Percentiles rank a stretch among this genome's conserved stretches.
Conservation (phyloP, 2,329 filamentous ascomycete species). For the Cordyceps cateniannulata region DNA sequence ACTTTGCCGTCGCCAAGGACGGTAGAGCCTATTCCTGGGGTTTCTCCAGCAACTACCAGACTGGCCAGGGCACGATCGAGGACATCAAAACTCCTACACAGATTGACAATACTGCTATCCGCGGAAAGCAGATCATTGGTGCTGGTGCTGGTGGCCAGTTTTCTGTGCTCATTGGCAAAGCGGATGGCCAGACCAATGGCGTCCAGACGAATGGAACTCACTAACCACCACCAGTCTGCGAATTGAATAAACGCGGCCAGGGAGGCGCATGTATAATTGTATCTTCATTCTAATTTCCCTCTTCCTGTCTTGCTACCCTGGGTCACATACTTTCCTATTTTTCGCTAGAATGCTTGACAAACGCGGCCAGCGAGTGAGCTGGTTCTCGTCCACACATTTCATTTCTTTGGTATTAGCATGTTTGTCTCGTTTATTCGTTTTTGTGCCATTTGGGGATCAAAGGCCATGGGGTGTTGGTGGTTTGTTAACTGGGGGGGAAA, state of each 20-base stretch:
- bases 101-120: constrained; percentile 79
- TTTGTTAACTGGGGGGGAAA: background rate
- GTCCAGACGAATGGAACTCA: constrained; percentile 25
- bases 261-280: constrained; percentile 7
- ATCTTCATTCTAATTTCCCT: background rate
- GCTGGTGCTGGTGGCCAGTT: constrained; percentile 89
- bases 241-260: background rate
- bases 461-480: background rate
- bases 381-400: background rate
- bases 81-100: constrained; percentile 71
- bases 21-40: constrained; percentile 75
- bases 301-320: background rate
- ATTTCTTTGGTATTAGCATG: constrained; percentile 3
- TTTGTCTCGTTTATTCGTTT: background rate
- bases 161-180: constrained; percentile 51
- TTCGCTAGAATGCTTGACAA: background rate
- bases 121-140: constrained; percentile 65
- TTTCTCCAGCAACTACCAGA: constrained; percentile 74
- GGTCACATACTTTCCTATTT: background rate
- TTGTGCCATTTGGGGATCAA: background rate
- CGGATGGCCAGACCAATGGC: constrained; percentile 21
- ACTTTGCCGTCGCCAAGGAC: constrained; percentile 61
- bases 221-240: constrained; percentile 6
- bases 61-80: constrained; percentile 69
- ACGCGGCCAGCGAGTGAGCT: background rate